Base-by-base conservation (phyloP, 352 stramenopile genomes). In the Pythium dissimile region DNA sequence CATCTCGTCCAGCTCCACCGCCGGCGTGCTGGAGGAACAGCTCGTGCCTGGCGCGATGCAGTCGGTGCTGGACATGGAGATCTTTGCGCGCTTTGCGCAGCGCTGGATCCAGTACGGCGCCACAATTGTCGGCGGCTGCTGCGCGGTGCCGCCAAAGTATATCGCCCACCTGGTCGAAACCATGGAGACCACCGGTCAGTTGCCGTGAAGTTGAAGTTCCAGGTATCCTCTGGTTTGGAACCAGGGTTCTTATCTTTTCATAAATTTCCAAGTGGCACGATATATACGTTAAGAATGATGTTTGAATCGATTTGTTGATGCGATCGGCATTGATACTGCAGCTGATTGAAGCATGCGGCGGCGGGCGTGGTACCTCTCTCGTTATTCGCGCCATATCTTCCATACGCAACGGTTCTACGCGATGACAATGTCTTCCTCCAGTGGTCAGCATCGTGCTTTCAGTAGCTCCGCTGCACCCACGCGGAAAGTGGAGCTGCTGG, bases 91-190 rank as follows among this genome's bases (percentile, higher is more conserved):
- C 18, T 97, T 97, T 71, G 75, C 84, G 4, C 53, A 69, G 54
- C 64, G 73, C 45, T 96, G 89, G 88, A 73, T 94, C 37, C 47
- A 83, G 28, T 71, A 76, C 10, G 77, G 80, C 24, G 76, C 87
- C 10, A 73, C 79, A 54, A 71, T 97, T 18, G 77, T 97, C 31
- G 92, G 90, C 28, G 88, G 90, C 15, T 97, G 92, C 70, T 98
- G 92, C 62, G 88, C 73, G 26, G 88, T 97, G 24, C 73, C 86
- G 6, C 86, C 90, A 0, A 72, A 76, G 34, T 89, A 97, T 61
- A 84, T 97, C 54, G 60, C 64, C 31, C 54, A 69, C 21, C 64
- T 94, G 4, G 35, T 42, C 11, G 13, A 53, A 30, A 18, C 31
- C 15, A 11, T 41, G 3, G 31, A 38, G 12, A 18, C 27, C 21